Evolutionary conservation across 2,329 filamentous ascomycete genomes (phyloP), one percentile per base, ranked within the genome.

Genomic region (Colletotrichum plurivorum): DNA sequence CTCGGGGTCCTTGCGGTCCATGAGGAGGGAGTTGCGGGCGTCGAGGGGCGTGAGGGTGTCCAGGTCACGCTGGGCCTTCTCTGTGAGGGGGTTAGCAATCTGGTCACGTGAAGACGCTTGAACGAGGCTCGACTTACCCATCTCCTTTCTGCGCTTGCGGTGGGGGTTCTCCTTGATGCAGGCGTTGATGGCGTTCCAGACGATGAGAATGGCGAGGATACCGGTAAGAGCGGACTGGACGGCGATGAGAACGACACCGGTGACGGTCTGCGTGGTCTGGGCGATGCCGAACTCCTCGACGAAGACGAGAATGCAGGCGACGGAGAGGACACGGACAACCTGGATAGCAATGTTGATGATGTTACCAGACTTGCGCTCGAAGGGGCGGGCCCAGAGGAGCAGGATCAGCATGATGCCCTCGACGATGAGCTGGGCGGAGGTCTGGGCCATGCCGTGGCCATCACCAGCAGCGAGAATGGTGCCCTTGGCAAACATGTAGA

Each of bases 311-410:
- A 98, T 94, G 82, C 95, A 97, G 63, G 89, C 87, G 7, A 98
- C 93, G 0, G 95, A 98, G 58, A 98, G 83, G 13, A 97, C 92
- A 51, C 96, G 93, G 18, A 98, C 94, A 45, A 93, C 86, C 80
- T 97, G 94, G 75, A 98, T 98, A 76, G 90, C 84, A 76, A 97
- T 95, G 83, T 98, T 98, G 86, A 99, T 94, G 81, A 96, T 89
- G 81, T 97, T 97, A 73, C 93, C 90, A 6, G 94, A 94, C 78
- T 92, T 94, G 76, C 94, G 91, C 79, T 94, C 93, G 78, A 92
- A 99, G 1, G 96, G 96, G 16, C 94, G 90, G 73, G 89, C 89
- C 93, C 94, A 98, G 48, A 97, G 78, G 13, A 99, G 87, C 41
- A 98, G 83, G 62, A 85, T 81, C 31, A 99, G 86, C 88, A 99